phyloP scores from a whole-genome alignment of 768 basidiomycete genomes.

The Mycena belliarum region DNA sequence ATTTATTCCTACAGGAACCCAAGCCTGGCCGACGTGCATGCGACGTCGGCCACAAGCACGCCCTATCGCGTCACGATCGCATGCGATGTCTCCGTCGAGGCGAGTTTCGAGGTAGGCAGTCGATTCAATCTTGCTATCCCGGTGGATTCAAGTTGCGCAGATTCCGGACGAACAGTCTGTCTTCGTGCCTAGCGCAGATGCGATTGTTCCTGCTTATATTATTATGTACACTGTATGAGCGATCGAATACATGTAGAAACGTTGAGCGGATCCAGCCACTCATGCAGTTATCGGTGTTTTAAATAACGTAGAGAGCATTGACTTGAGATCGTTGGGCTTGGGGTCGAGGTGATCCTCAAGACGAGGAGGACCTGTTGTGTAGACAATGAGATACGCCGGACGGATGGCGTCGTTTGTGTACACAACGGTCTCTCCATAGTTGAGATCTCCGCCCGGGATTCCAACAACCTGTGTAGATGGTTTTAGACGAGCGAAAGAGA shows the following conservation, averaged over 20 bases:
- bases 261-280: constrained; percentile 23
- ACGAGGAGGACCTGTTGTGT: constrained; percentile 38
- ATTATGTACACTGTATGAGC: constrained; percentile 54
- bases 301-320: constrained; percentile 44
- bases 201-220: constrained; percentile 57
- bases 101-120: constrained; percentile 33
- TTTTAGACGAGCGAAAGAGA: not conserved
- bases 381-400: constrained; percentile 67
- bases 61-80: constrained; percentile 68
- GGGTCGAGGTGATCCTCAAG: constrained; percentile 21
- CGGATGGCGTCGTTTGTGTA: constrained; percentile 68
- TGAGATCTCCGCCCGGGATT: constrained; percentile 62
- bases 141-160: constrained; percentile 32
- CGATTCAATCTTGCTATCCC: not conserved
- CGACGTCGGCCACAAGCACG: constrained; percentile 68
- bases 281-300: constrained; percentile 49
- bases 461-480: constrained; percentile 49
- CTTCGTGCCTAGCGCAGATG: constrained; percentile 55
- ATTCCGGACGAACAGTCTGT: constrained; percentile 49
- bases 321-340: constrained; percentile 24
- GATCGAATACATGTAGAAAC: constrained; percentile 12
- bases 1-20: constrained; percentile 66
- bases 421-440: constrained; percentile 71
- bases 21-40: constrained; percentile 53
- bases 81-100: constrained; percentile 52